These are phyloP conservation scores for Ophiostoma ulmi DNA, from an alignment of 2,329 filamentous ascomycete genomes.

Conservation along the genomic window DNA sequence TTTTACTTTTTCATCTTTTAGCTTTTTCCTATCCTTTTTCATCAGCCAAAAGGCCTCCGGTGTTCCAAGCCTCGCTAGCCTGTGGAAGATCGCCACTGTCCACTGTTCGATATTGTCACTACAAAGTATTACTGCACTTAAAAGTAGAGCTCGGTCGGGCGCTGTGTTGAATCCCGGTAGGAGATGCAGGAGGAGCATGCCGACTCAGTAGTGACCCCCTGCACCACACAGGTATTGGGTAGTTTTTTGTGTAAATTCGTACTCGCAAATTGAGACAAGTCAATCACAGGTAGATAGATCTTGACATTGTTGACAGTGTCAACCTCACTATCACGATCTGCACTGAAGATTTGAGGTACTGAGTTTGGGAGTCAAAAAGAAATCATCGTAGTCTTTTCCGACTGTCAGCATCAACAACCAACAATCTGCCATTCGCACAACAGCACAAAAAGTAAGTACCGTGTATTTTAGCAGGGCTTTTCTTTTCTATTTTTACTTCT, in stretches of 20 bases:
- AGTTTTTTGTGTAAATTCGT: background rate
- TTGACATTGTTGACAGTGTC: no score
- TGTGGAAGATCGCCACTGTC: background rate
- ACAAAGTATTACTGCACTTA: background rate
- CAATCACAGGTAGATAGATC: no score
- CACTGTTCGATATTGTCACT: no score
- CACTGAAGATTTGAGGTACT: background rate
- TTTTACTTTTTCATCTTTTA: background rate
- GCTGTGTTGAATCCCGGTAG: background rate
- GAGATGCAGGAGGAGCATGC: background rate
- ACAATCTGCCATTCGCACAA: no score
- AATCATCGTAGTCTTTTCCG: background rate
- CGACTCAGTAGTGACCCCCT: no score
- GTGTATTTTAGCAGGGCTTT: background rate
- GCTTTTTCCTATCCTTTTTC: background rate
- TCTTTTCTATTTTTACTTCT: background rate
- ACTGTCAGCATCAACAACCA: background rate
- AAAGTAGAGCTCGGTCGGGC: background rate
- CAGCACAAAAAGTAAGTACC: no score
- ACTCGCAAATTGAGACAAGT: background rate
- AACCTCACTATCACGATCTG: background rate
- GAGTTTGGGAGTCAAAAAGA: no score
- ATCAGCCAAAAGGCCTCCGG: background rate
- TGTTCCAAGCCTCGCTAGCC: conserved; percentile 1
- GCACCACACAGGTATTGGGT: background rate